Evolutionary conservation across 169 alveolate genomes (phyloP), one percentile per base, ranked within the genome.

Genomic region (Eimeria falciformis): DNA sequence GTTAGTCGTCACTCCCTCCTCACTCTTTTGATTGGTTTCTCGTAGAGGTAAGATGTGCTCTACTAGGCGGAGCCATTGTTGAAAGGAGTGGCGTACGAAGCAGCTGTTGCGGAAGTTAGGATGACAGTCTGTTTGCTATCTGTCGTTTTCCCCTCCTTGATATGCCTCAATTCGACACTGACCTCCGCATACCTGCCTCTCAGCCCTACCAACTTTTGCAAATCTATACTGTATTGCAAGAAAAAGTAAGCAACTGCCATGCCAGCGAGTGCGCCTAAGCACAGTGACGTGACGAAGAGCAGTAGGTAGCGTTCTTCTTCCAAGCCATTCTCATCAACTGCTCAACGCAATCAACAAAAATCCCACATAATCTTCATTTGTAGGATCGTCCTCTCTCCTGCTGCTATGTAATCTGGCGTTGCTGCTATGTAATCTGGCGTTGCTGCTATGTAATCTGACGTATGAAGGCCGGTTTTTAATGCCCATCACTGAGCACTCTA

Each of bases 191-290:
- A 73, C 37, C 83, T 29, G 40, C 83, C 83, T 43, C 83, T 73
- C 83, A 73, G 83, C 58, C 83, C 83, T 23, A 73, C 56, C 21
- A 73, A 56, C 55, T 73, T 73, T 56, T 73, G 83, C 37, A 73
- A 56, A 43, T 73, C 83, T 18, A 73, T 73, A 56, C 83, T 73
- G 83, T 73, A 73, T n/a, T 73, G 83, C 58, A 73, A 33, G 23
- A 56, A 73, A 33, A 73, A 40, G 55, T 73, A 73, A 0, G 83
- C 83, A 40, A 73, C 83, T 0, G 58, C 83, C 4, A 73, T 17
- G 58, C 83, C 83, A 1, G 83, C 58, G 21, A 73, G 33, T 0
- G 55, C 83, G 6, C 83, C 83, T 40, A 73, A 21, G 27, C 83
- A 37, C n/a, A 73, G 62, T 17, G 62, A 73, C n/a, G 33, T 43